Evolutionary conservation across 73 alveolate species (phyloP).

Genomic region (Halteria grandinella): DNA sequence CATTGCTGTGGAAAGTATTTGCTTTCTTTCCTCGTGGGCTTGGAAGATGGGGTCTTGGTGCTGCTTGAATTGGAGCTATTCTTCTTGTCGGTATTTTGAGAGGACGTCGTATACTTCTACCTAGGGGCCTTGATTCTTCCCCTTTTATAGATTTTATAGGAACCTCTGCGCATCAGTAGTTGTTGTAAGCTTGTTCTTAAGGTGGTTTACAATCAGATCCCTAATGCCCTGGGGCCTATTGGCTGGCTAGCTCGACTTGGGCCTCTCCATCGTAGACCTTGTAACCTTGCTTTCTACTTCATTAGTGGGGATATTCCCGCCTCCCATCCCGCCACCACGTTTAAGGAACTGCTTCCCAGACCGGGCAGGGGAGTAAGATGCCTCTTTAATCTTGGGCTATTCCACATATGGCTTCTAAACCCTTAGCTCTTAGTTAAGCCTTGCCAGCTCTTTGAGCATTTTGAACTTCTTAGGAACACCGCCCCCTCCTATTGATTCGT

Average conservation of each 20-base stretch:
- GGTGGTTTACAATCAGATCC: slow-evolving; percentile 2
- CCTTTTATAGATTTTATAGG: not conserved
- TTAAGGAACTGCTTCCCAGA: not conserved
- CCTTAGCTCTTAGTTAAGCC: slow-evolving; percentile 40
- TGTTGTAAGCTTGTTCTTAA: slow-evolving; percentile 4
- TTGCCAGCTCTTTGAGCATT: slow-evolving; percentile 44
- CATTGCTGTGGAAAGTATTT: not conserved
- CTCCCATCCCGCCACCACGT: slow-evolving; percentile 40
- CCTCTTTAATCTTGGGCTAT: slow-evolving; percentile 14
- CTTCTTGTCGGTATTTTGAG: not conserved
- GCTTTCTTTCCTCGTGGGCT: not conserved
- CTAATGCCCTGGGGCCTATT: slow-evolving; percentile 20
- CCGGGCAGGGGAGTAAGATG: not conserved
- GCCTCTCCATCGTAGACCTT: too few relatives aligned
- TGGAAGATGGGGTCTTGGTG: not conserved
- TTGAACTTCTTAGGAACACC: slow-evolving; percentile 25
- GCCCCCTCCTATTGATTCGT: too few relatives aligned
- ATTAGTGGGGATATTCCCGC: slow-evolving; percentile 45
- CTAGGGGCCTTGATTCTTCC: not conserved
- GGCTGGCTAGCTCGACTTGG: too few relatives aligned
- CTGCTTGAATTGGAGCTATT: not conserved
- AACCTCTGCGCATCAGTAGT: not conserved
- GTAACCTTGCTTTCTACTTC: slow-evolving; percentile 3
- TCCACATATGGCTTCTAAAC: slow-evolving; percentile 35
- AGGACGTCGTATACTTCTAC: not conserved